Evolutionary conservation across 2,329 filamentous ascomycete genomes (phyloP).

Genomic region (Parafenestella ontariensis): DNA sequence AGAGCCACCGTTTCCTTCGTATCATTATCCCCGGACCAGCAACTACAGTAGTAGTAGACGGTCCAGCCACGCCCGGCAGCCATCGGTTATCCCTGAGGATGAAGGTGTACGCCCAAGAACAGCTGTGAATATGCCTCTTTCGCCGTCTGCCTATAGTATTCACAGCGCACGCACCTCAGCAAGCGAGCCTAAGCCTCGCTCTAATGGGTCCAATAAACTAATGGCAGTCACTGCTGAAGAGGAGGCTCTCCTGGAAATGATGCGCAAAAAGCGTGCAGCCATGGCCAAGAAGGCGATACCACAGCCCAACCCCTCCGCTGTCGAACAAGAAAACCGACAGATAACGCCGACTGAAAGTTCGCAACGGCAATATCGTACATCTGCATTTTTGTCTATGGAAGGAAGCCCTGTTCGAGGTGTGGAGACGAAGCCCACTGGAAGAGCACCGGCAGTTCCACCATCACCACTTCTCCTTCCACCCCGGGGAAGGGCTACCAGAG

Average conservation of each 20-base stretch:
- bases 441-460: conserved; percentile 24
- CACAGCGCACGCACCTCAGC: conserved; percentile 41
- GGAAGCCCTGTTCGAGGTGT: conserved; percentile 30
- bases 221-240: conserved; percentile 60
- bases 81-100: conserved; percentile 49
- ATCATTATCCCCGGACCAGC: conserved; percentile 22
- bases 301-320: conserved; percentile 40
- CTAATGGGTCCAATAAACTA: conserved; percentile 41
- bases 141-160: conserved; percentile 37
- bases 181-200: conserved; percentile 43
- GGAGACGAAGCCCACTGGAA: conserved; percentile 23
- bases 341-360: conserved; percentile 20
- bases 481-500: conserved; percentile 33
- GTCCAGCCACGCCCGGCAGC: conserved; percentile 44
- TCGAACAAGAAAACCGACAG: conserved; percentile 38
- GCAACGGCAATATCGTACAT: conserved; percentile 26
- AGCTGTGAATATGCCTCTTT: conserved; percentile 27
- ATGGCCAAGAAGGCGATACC: conserved; percentile 52
- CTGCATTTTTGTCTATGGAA: conserved; percentile 36
- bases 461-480: conserved; percentile 29
- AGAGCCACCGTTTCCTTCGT: conserved; percentile 30
- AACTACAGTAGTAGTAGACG: conserved; percentile 31
- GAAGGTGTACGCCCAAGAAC: conserved; percentile 40
- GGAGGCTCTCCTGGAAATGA: conserved; percentile 57
- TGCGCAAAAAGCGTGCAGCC: conserved; percentile 57